These are phyloP conservation scores for Emergomyces africanus DNA, from an alignment of 2,329 filamentous ascomycete species.

Conservation along the genomic window DNA sequence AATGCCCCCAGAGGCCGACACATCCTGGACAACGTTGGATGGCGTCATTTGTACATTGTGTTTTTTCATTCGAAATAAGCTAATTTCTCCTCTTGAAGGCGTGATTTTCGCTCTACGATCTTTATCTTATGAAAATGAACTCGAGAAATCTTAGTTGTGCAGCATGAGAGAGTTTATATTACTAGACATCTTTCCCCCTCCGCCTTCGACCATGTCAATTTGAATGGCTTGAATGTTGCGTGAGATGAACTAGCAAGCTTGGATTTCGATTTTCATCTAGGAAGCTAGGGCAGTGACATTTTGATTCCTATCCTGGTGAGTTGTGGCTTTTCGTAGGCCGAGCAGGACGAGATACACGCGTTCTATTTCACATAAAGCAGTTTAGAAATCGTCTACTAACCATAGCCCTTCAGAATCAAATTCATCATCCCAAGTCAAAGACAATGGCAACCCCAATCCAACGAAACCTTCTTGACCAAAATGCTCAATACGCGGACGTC, in stretches of 20 bases:
- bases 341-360: neutral
- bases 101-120: neutral
- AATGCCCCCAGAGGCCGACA: too few relatives aligned
- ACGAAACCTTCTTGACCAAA: slow-evolving; percentile 44
- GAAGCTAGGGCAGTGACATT: neutral
- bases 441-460: slow-evolving; percentile 36
- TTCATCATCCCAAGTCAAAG: neutral
- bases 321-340: neutral
- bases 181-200: neutral
- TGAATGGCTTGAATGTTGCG: too few relatives aligned
- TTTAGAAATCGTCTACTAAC: neutral
- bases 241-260: neutral
- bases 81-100: neutral
- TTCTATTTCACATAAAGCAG: neutral
- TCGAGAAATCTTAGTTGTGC: neutral
- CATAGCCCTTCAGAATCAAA: neutral
- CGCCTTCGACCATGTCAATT: neutral
- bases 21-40: neutral
- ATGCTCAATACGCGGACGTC: slow-evolving; percentile 42
- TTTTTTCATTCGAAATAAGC: neutral
- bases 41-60: neutral
- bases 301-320: neutral
- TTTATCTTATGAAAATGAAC: neutral
- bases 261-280: neutral
- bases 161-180: neutral